Evolutionary conservation across 2,329 filamentous ascomycete species (phyloP), one percentile per base, ranked within the genome.

Genomic region (Metarhizium brunneum): DNA sequence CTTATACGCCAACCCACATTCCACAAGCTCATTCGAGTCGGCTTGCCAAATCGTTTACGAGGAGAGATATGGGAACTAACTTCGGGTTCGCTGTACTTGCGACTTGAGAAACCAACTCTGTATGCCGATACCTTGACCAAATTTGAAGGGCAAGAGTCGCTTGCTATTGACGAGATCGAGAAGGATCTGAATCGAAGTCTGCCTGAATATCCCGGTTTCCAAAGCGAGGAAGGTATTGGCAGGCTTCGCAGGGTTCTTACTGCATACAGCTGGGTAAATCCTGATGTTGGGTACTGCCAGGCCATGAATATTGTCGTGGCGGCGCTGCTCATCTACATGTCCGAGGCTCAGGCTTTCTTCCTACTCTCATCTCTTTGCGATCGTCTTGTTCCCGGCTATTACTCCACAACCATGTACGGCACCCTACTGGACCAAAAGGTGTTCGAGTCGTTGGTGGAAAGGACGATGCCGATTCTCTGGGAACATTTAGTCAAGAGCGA

Each of bases 301-400:
- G 94, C 94, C 59, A 99, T 99, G 94, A 99, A 99, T 71, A 99
- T 99, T 63, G 94, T 99, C 38, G 92, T 96, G 54, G 94, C 94
- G 18, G 94, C 94, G n/a, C 76, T 99, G 56, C 80, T 99, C 63
- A 99, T 99, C 77, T 97, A 97, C 76, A 95, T 95, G 85, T 97
- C 92, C 8, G 94, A 99, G 72, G 73, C 87, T 0, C 94, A 99
- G 72, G 94, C 94, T 1, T 99, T 97, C 73, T 99, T 94, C 70
- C 78, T 96, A 7, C 82, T 99, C 47, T 95, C 91, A 1, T 81
- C 92, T 1, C 79, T 99, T 16, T 99, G 94, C 74, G 92, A 97
- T 69, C 86, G 92, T 50, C 78, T 99, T 2, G 82, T 97, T 3
- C 94, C 94, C 0, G 94, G 94, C 4, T 99, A 99, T 75, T 99